Percentiles rank a stretch among this genome's conserved stretches.
These are phyloP conservation scores for Penicillium flavigenum DNA, from an alignment of 495 filamentous ascomycete genomes.

Conservation along the genomic window DNA sequence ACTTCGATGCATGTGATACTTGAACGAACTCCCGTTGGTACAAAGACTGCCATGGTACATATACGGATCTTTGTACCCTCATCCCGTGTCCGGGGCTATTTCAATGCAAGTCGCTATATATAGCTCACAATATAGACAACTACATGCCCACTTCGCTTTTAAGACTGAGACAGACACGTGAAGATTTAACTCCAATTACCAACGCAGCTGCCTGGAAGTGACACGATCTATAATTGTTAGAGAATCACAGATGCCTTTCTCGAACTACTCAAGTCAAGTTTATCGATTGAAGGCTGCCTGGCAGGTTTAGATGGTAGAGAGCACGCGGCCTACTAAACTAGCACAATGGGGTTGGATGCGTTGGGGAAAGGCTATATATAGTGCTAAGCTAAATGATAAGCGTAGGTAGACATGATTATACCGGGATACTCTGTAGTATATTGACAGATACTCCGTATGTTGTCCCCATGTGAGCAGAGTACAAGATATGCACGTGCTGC, in stretches of 20 bases:
- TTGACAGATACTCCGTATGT: too few relatives aligned
- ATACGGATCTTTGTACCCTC: background rate
- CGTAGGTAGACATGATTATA: background rate
- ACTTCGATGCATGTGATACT: background rate
- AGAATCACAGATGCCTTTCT: background rate
- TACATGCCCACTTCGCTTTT: background rate
- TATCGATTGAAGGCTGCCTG: background rate
- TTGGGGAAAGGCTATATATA: background rate
- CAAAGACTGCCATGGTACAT: background rate
- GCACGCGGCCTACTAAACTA: background rate
- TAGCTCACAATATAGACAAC: background rate
- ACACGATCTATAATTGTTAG: background rate
- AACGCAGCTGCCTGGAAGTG: constrained; percentile 5
- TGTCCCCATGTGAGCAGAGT: background rate
- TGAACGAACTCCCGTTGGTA: background rate
- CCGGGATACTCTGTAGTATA: background rate
- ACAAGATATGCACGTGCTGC: background rate
- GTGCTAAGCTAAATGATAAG: background rate
- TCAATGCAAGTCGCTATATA: background rate
- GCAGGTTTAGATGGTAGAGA: background rate
- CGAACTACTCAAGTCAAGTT: background rate
- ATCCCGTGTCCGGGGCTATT: background rate
- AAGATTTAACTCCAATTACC: background rate
- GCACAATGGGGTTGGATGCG: background rate
- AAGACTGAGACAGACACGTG: background rate